These are phyloP conservation scores for Plasmodium coatneyi DNA, from an alignment of 169 alveolate species.

Conservation along the genomic window DNA sequence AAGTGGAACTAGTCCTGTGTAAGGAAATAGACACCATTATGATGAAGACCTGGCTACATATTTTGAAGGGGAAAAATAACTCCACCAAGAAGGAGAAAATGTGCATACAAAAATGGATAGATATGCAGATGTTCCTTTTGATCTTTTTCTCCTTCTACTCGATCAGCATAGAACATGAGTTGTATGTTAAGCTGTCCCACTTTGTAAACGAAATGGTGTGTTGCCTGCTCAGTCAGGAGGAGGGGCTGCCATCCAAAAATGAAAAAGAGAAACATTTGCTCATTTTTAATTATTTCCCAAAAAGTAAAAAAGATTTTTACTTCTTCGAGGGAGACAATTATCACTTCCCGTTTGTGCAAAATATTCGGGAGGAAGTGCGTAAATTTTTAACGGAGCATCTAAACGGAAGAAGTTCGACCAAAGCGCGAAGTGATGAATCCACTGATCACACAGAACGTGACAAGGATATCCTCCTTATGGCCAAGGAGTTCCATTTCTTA, in stretches of 20 bases:
- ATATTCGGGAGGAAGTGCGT: neutral
- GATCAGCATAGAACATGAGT: constrained; percentile 57
- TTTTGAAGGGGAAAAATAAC: constrained; percentile 24
- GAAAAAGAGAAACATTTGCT: constrained; percentile 38
- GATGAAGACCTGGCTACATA: constrained; percentile 26
- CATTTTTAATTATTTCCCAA: constrained; percentile 54
- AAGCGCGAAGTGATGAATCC: neutral
- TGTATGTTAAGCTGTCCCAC: constrained; percentile 12
- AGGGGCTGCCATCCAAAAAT: constrained; percentile 9
- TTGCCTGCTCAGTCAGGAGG: constrained; percentile 11
- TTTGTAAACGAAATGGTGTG: constrained; percentile 23
- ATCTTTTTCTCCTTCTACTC: constrained; percentile 6
- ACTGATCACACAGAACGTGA: constrained; percentile 6
- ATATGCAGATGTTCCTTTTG: constrained; percentile 9
- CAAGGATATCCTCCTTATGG: neutral
- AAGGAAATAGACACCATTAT: constrained; percentile 4
- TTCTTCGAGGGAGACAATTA: constrained; percentile 21
- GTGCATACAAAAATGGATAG: constrained; percentile 15
- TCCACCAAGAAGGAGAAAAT: neutral
- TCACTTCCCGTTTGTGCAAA: constrained; percentile 28
- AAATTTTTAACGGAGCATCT: constrained; percentile 20
- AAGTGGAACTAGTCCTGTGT: constrained; percentile 7
- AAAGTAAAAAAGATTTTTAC: constrained; percentile 59
- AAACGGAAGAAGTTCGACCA: constrained; percentile 1
- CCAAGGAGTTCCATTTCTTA: constrained; percentile 24